Evolutionary conservation across 805 yeast genomes (phyloP).

Genomic region (Priceomyces melissophilus): DNA sequence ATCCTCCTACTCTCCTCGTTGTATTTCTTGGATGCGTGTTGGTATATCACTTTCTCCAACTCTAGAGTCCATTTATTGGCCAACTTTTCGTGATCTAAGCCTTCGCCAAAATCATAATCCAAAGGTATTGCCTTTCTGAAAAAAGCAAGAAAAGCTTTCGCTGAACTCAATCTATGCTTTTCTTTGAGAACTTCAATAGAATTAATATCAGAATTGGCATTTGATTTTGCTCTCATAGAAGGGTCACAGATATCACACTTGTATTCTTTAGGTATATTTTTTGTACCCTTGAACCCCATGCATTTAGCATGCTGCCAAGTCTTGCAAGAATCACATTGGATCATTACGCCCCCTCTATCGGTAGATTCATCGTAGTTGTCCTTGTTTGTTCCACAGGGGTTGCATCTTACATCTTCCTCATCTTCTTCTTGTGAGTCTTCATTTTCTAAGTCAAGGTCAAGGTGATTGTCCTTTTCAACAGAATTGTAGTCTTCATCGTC

Average conservation of each 20-base stretch:
- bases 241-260: slow-evolving; percentile 49
- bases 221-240: slow-evolving; percentile 1
- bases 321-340: slow-evolving; percentile 61
- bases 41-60: slow-evolving; percentile 50
- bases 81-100: slow-evolving; percentile 23
- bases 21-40: slow-evolving; percentile 43
- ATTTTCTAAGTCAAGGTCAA: slow-evolving; percentile 2
- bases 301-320: slow-evolving; percentile 74
- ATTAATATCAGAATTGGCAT: slow-evolving; percentile 8
- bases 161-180: slow-evolving; percentile 47
- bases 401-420: slow-evolving; percentile 52
- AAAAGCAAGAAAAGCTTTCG: slow-evolving; percentile 47
- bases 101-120: slow-evolving; percentile 20
- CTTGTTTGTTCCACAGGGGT: slow-evolving; percentile 59
- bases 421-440: slow-evolving; percentile 21
- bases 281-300: slow-evolving; percentile 45
- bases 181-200: slow-evolving; percentile 16
- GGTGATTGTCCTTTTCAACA: slow-evolving; percentile 10
- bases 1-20: slow-evolving; percentile 67
- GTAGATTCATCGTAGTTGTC: slow-evolving; percentile 55
- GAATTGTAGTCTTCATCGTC: slow-evolving; percentile 8
- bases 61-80: slow-evolving; percentile 46
- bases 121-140: slow-evolving; percentile 40
- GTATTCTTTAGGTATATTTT: slow-evolving; percentile 46
- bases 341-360: slow-evolving; percentile 54